A percentile compares a stretch with the other conserved stretches of the same genome.
Evolutionary conservation across 331 rosid species (phyloP).

Genomic region (Dryas integrifolia): DNA sequence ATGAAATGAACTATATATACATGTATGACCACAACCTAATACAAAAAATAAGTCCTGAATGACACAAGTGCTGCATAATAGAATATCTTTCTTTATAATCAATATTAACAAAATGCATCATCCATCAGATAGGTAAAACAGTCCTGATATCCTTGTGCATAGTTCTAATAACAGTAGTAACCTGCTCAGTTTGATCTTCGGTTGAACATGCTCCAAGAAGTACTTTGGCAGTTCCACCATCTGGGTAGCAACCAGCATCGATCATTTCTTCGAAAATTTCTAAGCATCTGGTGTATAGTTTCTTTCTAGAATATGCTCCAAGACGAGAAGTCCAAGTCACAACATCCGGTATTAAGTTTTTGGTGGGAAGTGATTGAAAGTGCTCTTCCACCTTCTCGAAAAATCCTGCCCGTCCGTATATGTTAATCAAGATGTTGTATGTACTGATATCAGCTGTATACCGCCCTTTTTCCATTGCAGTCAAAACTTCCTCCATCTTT

Average conservation of each 20-base stretch:
- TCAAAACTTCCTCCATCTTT: constrained; percentile 74
- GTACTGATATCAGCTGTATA: constrained; percentile 67
- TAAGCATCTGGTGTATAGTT: constrained; percentile 65
- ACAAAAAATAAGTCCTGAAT: neutral
- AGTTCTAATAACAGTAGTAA: constrained; percentile 68
- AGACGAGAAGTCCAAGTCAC: constrained; percentile 92
- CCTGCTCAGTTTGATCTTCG: constrained; percentile 72
- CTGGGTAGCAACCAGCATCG: constrained; percentile 88
- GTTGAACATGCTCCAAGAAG: constrained; percentile 77
- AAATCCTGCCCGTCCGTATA: constrained; percentile 83
- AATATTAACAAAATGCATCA: neutral
- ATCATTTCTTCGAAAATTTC: constrained; percentile 90
- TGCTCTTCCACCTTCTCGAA: constrained; percentile 69
- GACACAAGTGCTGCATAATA: neutral
- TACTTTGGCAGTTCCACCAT: constrained; percentile 85
- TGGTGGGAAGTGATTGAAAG: constrained; percentile 45
- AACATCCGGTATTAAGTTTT: constrained; percentile 76
- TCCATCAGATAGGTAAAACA: constrained; percentile 43
- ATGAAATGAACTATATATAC: neutral
- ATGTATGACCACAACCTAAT: neutral
- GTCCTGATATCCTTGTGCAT: constrained; percentile 69
- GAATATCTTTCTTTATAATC: neutral
- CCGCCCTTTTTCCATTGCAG: constrained; percentile 63
- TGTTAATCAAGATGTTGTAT: constrained; percentile 70
- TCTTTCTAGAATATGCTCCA: constrained; percentile 89